Conservation (phyloP, 1,284 basidiomycete species). For the Kwoniella shivajii region DNA sequence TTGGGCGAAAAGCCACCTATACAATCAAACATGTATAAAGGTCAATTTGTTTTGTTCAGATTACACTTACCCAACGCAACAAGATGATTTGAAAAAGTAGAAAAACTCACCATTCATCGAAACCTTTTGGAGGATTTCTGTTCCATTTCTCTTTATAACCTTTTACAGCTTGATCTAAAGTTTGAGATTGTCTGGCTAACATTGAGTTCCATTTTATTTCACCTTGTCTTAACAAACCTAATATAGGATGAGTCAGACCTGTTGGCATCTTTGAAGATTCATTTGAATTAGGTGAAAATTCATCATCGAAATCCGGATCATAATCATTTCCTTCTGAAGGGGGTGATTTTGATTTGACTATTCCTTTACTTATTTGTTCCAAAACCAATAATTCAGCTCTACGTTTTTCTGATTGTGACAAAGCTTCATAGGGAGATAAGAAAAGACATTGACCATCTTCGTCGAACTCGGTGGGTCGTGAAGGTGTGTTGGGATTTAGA, state of each 20-base stretch:
- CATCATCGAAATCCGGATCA: constrained; percentile 34
- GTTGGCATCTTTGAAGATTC: constrained; percentile 13
- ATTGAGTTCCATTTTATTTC: constrained; percentile 55
- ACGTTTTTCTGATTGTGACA: constrained; percentile 41
- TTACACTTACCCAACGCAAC: too few species aligned
- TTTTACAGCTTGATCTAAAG: constrained; percentile 55
- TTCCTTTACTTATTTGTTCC: constrained; percentile 41
- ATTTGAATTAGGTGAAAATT: constrained; percentile 24
- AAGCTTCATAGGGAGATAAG: constrained; percentile 50
- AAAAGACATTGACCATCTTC: constrained; percentile 52
- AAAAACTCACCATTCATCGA: constrained; percentile 50
- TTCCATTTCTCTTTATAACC: constrained; percentile 55
- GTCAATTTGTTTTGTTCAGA: too few species aligned
- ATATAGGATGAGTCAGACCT: constrained; percentile 51
- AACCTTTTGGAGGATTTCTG: constrained; percentile 54
- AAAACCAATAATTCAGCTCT: constrained; percentile 38
- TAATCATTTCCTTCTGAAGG: constrained; percentile 20
- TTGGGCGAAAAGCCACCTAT: constrained; percentile 45
- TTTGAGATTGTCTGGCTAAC: constrained; percentile 54
- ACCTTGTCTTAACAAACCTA: constrained; percentile 55
- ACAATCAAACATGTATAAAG: too few species aligned
- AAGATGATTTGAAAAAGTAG: neutral
- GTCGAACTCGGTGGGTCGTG: constrained; percentile 47
- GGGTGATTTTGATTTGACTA: constrained; percentile 30
- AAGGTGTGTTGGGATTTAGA: constrained; percentile 33